Conservation (phyloP, 1,284 basidiomycete species). For the Hymenochaete sp. region DNA sequence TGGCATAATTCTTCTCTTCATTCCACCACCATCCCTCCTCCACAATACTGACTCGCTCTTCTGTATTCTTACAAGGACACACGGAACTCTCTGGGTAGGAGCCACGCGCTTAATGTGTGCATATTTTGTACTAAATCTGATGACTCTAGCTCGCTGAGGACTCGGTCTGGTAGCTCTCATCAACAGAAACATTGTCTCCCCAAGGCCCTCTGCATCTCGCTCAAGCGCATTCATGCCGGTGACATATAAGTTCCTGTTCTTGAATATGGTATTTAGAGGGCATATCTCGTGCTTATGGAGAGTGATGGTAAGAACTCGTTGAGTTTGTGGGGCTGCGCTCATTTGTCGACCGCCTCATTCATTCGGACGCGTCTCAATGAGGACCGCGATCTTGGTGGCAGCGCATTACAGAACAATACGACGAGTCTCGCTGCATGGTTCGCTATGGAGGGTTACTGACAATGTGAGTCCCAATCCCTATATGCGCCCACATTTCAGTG, state of each 20-base stretch:
- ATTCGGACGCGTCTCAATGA: conserved; percentile 40
- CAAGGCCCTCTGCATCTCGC: conserved; percentile 31
- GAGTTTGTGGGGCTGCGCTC: conserved; percentile 39
- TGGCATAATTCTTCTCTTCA: too few relatives aligned
- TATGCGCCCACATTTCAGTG: not conserved
- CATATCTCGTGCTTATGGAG: conserved; percentile 61
- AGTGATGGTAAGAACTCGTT: conserved; percentile 69
- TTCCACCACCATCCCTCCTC: too few relatives aligned
- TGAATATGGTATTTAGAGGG: conserved; percentile 42
- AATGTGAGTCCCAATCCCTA: conserved; percentile 29
- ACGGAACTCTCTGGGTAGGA: conserved; percentile 34
- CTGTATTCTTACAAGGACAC: conserved; percentile 40
- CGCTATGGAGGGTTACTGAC: conserved; percentile 50
- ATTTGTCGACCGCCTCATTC: conserved; percentile 38
- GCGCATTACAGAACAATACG: conserved; percentile 44
- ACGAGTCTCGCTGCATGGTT: conserved; percentile 56
- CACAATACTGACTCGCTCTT: conserved; percentile 37
- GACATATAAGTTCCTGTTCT: conserved; percentile 30
- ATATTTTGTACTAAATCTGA: conserved; percentile 62
- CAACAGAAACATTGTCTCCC: conserved; percentile 43
- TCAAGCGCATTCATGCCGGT: conserved; percentile 34
- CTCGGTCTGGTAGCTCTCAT: conserved; percentile 33
- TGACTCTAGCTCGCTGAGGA: conserved; percentile 43
- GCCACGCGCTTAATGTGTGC: conserved; percentile 42
- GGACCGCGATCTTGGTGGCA: conserved; percentile 34